Base-by-base conservation (phyloP, 345 rosid species). In the Passiflora organensis region DNA sequence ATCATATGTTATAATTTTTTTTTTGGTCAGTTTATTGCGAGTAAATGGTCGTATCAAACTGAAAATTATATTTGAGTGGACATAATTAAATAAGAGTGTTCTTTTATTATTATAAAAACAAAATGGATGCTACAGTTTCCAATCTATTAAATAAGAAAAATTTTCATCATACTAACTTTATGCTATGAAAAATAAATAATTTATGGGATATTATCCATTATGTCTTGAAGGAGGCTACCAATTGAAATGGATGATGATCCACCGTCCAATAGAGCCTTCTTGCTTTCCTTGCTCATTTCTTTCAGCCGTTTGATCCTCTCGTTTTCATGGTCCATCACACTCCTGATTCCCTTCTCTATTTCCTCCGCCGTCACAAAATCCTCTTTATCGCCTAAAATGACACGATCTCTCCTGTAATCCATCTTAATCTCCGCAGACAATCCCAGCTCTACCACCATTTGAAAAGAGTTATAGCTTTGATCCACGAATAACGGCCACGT, bases 401-500 rank as follows among this genome's bases (percentile, higher is more conserved):
- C 0, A 24, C 22, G 4, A 0, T 39, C 58, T 1, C 6, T 39
- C 18, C 32, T 13, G 0, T 39, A 54, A 54, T 38, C 47, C 42
- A 54, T n/a, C n/a, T n/a, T n/a, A n/a, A n/a, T n/a, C n/a, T n/a
- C n/a, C n/a, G n/a, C n/a, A n/a, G n/a, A n/a, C 2, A 57, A 44
- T 1, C 50, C 51, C 5, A 59, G 9, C 15, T 59, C 63, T 2
- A 13, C 53, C 37, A 59, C 37, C 38, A 59, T 11, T 8, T n/a
- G 17, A 13, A 59, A 59, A 6, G 55, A 53, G 14, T 36, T 39
- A 6, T 48, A 23, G 0, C 48, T 46, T 22, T 59, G 63, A 28
- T 59, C 63, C 5, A 22, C 47, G 4, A 48, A 32, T 23, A 59
- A 13, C 0, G 39, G 63, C 55, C 63, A 59, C 0, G 63, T 0